Evolutionary conservation across 2,329 filamentous ascomycete species (phyloP), one percentile per base, ranked within the genome.

Genomic region (Colletotrichum tanaceti): DNA sequence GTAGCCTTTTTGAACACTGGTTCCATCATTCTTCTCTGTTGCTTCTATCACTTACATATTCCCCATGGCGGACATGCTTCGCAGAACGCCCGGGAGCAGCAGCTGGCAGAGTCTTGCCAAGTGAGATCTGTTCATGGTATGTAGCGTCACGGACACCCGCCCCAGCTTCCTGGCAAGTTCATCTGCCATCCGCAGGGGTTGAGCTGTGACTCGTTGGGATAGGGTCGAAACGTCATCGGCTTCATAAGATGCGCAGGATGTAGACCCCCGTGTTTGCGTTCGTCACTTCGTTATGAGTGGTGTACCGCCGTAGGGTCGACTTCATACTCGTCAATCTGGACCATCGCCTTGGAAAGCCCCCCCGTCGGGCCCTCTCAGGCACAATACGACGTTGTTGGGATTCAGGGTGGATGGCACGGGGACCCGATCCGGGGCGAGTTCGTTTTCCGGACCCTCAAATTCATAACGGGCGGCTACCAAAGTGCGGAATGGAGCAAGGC

Each of bases 381-480:
- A 52, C 52, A 50, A n/a, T 24, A 32, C 52, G 52, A n/a, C 62
- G 44, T 41, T 16, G 20, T n/a, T n/a, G n/a, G 44, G 28, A 67
- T 63, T 58, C 59, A 63, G 59, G 28, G 52, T 53, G 38, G 14
- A 49, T 41, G 54, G 44, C 44, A 22, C 22, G 9, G 38, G 49
- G 13, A 50, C 28, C 28, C 28, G 28, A 18, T 2, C 10, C 60
- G 38, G 57, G 32, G 38, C 16, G 22, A 46, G 10, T 9, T 18
- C 44, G 13, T 52, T 14, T 57, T n/a, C 38, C 16, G 24, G 13
- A 4, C 32, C 32, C 49, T 52, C 7, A 43, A 43, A 43, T 5
- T 41, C 28, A 39, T 46, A 18, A 41, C 41, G 20, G 57, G 63
- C 57, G 63, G n/a, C 63, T 55, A 55, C 16, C 16, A 61, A 38